Conservation (phyloP, 2,329 filamentous ascomycete species). For the Pezicula carpinea region DNA sequence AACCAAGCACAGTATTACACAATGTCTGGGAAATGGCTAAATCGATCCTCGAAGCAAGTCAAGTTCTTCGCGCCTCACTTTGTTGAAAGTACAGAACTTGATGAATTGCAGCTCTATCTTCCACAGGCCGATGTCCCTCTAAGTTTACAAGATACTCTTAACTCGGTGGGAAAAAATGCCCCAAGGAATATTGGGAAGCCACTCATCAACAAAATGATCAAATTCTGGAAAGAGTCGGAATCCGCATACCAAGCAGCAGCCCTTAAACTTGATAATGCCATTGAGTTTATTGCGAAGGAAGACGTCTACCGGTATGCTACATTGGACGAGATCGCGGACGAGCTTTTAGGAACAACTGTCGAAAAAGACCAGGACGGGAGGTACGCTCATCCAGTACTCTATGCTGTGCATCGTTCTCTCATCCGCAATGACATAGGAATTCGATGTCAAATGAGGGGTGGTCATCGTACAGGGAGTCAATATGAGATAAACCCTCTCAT, state of each 20-base stretch:
- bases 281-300: conserved; percentile 38
- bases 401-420: conserved; percentile 66
- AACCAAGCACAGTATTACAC: conserved; percentile 42
- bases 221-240: conserved; percentile 39
- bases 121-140: conserved; percentile 33
- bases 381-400: conserved; percentile 48
- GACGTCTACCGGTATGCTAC: conserved; percentile 36
- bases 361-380: conserved; percentile 24
- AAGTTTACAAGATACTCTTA: conserved; percentile 30
- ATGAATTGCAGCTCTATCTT: conserved; percentile 39
- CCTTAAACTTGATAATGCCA: conserved; percentile 42
- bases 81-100: conserved; percentile 35
- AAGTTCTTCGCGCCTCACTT: conserved; percentile 42
- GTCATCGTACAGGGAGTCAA: conserved; percentile 47
- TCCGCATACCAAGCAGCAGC: conserved; percentile 42
- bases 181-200: conserved; percentile 40
- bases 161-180: conserved; percentile 34
- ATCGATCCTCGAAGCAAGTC: conserved; percentile 28
- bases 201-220: conserved; percentile 36
- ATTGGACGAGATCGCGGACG: conserved; percentile 39
- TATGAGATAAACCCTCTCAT: conserved; percentile 57
- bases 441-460: conserved; percentile 41
- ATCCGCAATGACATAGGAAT: conserved; percentile 58
- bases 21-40: conserved; percentile 43
- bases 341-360: conserved; percentile 29